Evolutionary conservation across 2,329 filamentous ascomycete species (phyloP).

Genomic region (Pyrenochaeta sp.): DNA sequence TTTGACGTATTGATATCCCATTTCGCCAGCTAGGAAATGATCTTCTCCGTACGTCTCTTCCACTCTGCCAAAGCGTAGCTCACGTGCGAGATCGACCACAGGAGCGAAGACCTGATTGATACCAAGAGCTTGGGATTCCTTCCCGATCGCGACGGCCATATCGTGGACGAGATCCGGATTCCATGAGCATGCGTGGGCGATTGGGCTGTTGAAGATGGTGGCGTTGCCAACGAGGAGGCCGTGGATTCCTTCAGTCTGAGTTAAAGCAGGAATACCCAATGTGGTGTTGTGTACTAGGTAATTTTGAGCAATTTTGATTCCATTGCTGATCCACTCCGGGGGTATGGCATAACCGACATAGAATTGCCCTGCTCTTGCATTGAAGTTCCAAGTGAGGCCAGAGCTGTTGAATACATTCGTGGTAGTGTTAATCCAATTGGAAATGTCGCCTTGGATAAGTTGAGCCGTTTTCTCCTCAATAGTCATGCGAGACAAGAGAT

Average conservation of each 20-base stretch:
- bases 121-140: constrained; percentile 71
- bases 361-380: constrained; percentile 70
- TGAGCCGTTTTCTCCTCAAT: constrained; percentile 77
- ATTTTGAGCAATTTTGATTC: constrained; percentile 71
- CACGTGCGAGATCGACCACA: constrained; percentile 73
- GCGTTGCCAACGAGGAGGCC: constrained; percentile 75
- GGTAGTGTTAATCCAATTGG: constrained; percentile 76
- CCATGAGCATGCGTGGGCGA: constrained; percentile 75
- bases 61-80: constrained; percentile 74
- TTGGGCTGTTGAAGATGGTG: constrained; percentile 81
- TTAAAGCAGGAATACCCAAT: constrained; percentile 72
- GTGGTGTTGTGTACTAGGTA: constrained; percentile 72
- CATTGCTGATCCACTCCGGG: constrained; percentile 68
- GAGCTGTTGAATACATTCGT: constrained; percentile 71
- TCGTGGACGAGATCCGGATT: constrained; percentile 70
- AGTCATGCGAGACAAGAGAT: constrained; percentile 76
- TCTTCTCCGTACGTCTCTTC: constrained; percentile 79
- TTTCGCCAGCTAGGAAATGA: constrained; percentile 70
- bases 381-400: constrained; percentile 72
- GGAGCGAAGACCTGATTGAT: constrained; percentile 78
- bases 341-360: constrained; percentile 74
- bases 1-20: constrained; percentile 66
- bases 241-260: constrained; percentile 78
- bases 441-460: constrained; percentile 68
- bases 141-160: constrained; percentile 71